Evolutionary conservation across 2,329 filamentous ascomycete species (phyloP).

Genomic region (Sporothrix brasiliensis): DNA sequence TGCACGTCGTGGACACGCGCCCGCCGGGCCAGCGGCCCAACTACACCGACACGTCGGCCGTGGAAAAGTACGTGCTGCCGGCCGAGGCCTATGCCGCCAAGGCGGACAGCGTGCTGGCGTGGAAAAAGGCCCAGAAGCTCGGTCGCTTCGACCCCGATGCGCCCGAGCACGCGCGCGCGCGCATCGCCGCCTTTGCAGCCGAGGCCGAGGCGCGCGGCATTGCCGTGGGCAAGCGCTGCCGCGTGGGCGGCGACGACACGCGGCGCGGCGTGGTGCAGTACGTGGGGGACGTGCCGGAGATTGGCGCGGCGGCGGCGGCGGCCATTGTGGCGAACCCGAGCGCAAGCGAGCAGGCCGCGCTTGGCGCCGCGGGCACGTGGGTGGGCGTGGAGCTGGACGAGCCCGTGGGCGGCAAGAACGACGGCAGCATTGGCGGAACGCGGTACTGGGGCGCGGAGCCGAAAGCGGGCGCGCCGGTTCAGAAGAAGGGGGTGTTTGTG

Average conservation of each 20-base stretch:
- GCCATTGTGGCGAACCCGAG: constrained; percentile 22
- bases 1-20: constrained; percentile 78
- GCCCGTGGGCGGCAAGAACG: constrained; percentile 81
- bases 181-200: constrained; percentile 66
- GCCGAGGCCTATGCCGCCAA: constrained; percentile 81
- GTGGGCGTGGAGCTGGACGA: constrained; percentile 76
- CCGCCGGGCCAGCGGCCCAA: constrained; percentile 75
- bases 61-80: constrained; percentile 92
- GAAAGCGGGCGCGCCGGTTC: constrained; percentile 38
- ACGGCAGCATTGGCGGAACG: constrained; percentile 64
- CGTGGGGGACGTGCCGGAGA: constrained; percentile 74
- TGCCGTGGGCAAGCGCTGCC: constrained; percentile 63
- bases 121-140: constrained; percentile 95
- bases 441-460: constrained; percentile 71
- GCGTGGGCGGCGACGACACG: constrained; percentile 67
- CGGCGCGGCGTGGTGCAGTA: constrained; percentile 71
- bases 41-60: constrained; percentile 76
- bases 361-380: constrained; percentile 59
- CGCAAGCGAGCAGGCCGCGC: constrained; percentile 12
- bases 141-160: constrained; percentile 92
- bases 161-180: constrained; percentile 71
- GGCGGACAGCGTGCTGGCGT: constrained; percentile 84
- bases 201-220: constrained; percentile 73
- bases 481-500: constrained; percentile 78
- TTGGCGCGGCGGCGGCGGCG: constrained; percentile 43